Evolutionary conservation across 371 early-diverging fungal species (phyloP).

Genomic region (Batkoa obscura): DNA sequence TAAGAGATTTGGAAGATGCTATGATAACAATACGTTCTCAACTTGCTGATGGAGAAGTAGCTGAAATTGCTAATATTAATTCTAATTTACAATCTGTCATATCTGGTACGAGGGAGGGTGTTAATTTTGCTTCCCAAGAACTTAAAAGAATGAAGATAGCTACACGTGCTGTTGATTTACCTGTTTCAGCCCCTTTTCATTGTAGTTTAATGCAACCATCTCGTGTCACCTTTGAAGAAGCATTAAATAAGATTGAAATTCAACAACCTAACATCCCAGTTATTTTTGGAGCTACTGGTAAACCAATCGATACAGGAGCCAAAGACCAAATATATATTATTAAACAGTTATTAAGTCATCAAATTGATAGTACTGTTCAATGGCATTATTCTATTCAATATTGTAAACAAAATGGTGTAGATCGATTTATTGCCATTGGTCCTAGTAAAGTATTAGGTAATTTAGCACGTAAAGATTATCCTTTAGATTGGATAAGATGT

Average conservation of each 20-base stretch:
- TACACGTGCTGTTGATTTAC: conserved; percentile 67
- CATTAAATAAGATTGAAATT: conserved; percentile 39
- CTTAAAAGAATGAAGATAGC: conserved; percentile 66
- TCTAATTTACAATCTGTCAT: conserved; percentile 70
- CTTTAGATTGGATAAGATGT: conserved; percentile 39
- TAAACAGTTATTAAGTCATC: conserved; percentile 39
- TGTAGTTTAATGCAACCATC: conserved; percentile 78
- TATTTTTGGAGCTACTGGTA: conserved; percentile 40
- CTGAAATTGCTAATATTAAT: conserved; percentile 78
- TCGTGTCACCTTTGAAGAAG: conserved; percentile 46
- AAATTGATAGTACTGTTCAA: conserved; percentile 69
- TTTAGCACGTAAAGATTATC: conserved; percentile 70
- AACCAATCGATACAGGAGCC: conserved; percentile 17
- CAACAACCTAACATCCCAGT: conserved; percentile 49
- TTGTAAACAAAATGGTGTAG: conserved; percentile 51
- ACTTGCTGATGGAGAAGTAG: conserved; percentile 46
- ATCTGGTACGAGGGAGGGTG: conserved; percentile 72
- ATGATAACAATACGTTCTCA: conserved; percentile 35
- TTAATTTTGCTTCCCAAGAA: conserved; percentile 66
- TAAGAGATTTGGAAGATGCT: conserved; percentile 49
- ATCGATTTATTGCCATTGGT: conserved; percentile 69
- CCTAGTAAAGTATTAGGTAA: conserved; percentile 79
- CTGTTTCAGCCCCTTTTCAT: conserved; percentile 93
- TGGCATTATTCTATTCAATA: conserved; percentile 75
- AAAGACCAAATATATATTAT: conserved; percentile 29